phyloP scores from a whole-genome alignment of 768 basidiomycete species.

The Hirschioporus abietinus region DNA sequence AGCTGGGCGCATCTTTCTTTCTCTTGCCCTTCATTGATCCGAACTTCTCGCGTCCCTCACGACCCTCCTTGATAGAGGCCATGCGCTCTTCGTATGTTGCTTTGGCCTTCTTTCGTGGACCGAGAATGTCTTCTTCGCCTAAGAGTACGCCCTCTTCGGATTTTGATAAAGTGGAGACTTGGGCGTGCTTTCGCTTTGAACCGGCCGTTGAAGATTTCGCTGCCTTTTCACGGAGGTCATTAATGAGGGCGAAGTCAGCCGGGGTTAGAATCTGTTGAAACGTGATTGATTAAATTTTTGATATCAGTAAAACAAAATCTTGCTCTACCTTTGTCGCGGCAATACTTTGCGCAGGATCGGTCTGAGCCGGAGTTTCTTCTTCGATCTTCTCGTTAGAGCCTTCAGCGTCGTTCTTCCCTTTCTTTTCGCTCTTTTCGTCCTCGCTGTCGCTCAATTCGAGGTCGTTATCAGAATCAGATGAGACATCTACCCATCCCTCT shows the following conservation, averaged over 20 bases:
- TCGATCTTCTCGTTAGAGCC: conserved; percentile 20
- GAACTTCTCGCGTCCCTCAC: conserved; percentile 93
- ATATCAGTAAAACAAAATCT: neutral
- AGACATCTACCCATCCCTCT: conserved; percentile 77
- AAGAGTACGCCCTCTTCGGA: conserved; percentile 60
- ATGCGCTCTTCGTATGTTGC: conserved; percentile 91
- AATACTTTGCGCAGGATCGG: conserved; percentile 44
- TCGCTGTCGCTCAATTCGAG: conserved; percentile 86
- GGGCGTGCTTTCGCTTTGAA: conserved; percentile 83
- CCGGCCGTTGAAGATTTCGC: conserved; percentile 67
- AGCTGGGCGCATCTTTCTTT: conserved; percentile 75
- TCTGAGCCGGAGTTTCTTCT: conserved; percentile 30
- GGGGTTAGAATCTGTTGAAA: conserved; percentile 83
- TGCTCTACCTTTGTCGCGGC: conserved; percentile 73
- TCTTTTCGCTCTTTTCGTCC: conserved; percentile 46
- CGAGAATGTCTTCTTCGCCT: conserved; percentile 88
- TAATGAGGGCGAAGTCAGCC: conserved; percentile 89
- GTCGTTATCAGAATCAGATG: conserved; percentile 58
- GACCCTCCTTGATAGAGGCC: conserved; percentile 85
- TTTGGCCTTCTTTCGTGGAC: conserved; percentile 90
- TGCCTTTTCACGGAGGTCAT: conserved; percentile 80
- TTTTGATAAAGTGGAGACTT: neutral
- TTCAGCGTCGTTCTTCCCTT: conserved; percentile 12
- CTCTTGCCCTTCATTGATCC: conserved; percentile 90
- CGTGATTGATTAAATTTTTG: conserved; percentile 2